Percentiles rank a stretch among this genome's conserved stretches.
phyloP scores from a whole-genome alignment of 2,329 filamentous ascomycete species.

The Penicillium sp. region DNA sequence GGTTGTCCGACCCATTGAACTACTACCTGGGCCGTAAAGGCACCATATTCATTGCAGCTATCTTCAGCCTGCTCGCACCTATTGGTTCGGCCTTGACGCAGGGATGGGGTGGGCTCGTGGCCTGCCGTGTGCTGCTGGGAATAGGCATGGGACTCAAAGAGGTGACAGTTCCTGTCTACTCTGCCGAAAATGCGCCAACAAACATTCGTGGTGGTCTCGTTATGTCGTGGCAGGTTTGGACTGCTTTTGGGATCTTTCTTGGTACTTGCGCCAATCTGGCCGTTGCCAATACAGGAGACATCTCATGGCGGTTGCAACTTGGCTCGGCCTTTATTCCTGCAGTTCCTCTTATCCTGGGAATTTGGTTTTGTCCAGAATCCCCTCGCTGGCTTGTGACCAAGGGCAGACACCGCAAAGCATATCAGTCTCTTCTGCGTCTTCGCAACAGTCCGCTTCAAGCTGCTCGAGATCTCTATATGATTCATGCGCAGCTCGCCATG shows the following conservation, averaged over 20 bases:
- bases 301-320: slow-evolving; percentile 47
- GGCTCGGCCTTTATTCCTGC: slow-evolving; percentile 60
- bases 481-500: slow-evolving; percentile 47
- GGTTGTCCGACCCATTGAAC: slow-evolving; percentile 61
- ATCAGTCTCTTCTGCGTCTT: slow-evolving; percentile 16
- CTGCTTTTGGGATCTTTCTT: slow-evolving; percentile 44
- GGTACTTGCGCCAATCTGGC: slow-evolving; percentile 59
- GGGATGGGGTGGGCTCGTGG: slow-evolving; percentile 52
- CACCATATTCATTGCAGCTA: slow-evolving; percentile 56
- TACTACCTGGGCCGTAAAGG: slow-evolving; percentile 54
- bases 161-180: slow-evolving; percentile 51
- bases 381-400: slow-evolving; percentile 27
- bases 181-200: slow-evolving; percentile 51
- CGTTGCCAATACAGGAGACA: slow-evolving; percentile 35
- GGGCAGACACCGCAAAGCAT: slow-evolving; percentile 11
- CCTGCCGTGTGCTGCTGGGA: slow-evolving; percentile 51
- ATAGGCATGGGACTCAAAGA: slow-evolving; percentile 56
- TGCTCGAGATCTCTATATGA: slow-evolving; percentile 57
- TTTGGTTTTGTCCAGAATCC: slow-evolving; percentile 34
- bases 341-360: slow-evolving; percentile 44
- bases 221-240: slow-evolving; percentile 48
- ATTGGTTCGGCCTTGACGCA: slow-evolving; percentile 59
- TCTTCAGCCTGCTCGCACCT: slow-evolving; percentile 60
- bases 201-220: slow-evolving; percentile 51
- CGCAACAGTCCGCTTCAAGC: slow-evolving; percentile 36